These are phyloP conservation scores for Syzygium jambos DNA, from an alignment of 345 rosid species.

Conservation along the genomic window DNA sequence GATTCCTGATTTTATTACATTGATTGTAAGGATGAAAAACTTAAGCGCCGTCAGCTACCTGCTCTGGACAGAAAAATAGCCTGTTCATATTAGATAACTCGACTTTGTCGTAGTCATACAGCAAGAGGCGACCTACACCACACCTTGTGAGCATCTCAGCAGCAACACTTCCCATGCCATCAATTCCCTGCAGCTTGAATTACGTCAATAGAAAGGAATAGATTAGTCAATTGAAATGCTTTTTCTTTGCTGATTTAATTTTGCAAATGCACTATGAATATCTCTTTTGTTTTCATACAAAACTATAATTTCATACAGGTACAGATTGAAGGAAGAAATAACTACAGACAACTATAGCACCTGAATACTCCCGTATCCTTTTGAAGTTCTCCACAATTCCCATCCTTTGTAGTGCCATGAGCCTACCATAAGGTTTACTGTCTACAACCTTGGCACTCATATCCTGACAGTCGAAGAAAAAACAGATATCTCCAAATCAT, in stretches of 20 bases:
- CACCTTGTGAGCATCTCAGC: slow-evolving; percentile 99
- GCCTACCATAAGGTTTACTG: slow-evolving; percentile 95
- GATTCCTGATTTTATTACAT: background rate
- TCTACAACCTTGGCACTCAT: slow-evolving; percentile 95
- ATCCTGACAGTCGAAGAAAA: slow-evolving; percentile 41
- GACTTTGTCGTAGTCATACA: slow-evolving; percentile 93
- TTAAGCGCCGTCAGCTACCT: slow-evolving; percentile 29
- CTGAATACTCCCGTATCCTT: slow-evolving; percentile 79
- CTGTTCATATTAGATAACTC: slow-evolving; percentile 97
- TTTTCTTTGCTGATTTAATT: background rate
- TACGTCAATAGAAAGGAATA: background rate
- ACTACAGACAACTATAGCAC: slow-evolving; percentile 88
- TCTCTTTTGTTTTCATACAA: background rate
- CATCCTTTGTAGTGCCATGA: slow-evolving; percentile 99
- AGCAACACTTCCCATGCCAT: slow-evolving; percentile 98
- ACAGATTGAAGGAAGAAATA: slow-evolving; percentile 16
- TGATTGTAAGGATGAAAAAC: background rate
- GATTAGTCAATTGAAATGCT: background rate
- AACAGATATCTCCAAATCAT: background rate
- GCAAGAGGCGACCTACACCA: slow-evolving; percentile 89
- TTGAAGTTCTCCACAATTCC: slow-evolving; percentile 89
- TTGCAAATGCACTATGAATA: background rate
- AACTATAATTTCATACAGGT: background rate
- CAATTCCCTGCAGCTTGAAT: slow-evolving; percentile 57
- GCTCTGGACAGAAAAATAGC: slow-evolving; percentile 91